Evolutionary conservation across 176 grass and related monocot genomes (phyloP), one percentile per base, ranked within the genome.

Genomic region (Saccharum spontaneum): DNA sequence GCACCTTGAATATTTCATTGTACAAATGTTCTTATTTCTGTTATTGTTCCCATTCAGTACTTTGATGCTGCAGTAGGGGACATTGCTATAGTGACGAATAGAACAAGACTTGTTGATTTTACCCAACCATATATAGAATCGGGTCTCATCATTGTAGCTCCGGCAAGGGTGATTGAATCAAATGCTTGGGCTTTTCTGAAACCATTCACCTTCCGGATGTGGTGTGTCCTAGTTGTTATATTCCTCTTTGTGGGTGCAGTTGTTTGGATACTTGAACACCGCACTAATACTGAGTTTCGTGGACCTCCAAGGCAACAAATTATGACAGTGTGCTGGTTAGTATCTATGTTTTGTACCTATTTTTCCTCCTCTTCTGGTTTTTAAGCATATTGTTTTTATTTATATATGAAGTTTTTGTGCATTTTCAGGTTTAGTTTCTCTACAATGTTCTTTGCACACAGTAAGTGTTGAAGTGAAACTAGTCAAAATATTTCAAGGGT

Each of bases 341-440:
- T 91, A 75, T 84, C n/a, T 60, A 12, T 5, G 40, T 79, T 60
- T 20, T 6, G 1, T 70, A 39, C 65, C 10, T 71, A 17, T 57
- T 17, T 14, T 67, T 83, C 44, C 5, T n/a, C 10, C 45, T 45
- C 59, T 71, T 77, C 16, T 15, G 30, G 37, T 41, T 69, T 59
- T 69, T 11, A 17, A 82, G 66, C 8, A 73, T 50, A 5, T 17
- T 37, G 6, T 73, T 63, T 37, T 15, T 62, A 26, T 83, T 79
- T 75, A 67, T 68, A 26, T 54, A 43, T 87, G 68, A n/a, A 60
- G 52, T 40, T 61, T 72, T 6, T 90, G 80, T 48, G 10, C 39
- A n/a, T 81, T 90, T 91, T 79, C 93, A 98, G 95, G 93, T 98
- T 98, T 86, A 98, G 93, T 79, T 90, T 95, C 84, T 98, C 95